These are phyloP conservation scores for Alternaria novae-zelandiae DNA, from an alignment of 2,329 filamentous ascomycete species.

Conservation along the genomic window DNA sequence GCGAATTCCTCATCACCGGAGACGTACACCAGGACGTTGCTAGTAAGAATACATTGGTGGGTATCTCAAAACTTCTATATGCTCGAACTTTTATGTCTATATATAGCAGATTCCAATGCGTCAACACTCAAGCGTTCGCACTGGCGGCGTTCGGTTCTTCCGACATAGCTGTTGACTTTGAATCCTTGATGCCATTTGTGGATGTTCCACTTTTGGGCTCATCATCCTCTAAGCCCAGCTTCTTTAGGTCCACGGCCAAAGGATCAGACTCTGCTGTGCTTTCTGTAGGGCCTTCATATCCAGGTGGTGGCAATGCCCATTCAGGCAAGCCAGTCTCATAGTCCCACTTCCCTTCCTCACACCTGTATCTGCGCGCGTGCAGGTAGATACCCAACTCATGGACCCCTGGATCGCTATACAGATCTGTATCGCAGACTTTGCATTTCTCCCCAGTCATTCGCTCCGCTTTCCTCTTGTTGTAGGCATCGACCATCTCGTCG, in stretches of 20 bases:
- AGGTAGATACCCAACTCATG: conserved; percentile 94
- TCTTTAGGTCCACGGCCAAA: conserved; percentile 52
- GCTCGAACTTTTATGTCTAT: neutral
- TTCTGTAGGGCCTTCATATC: conserved; percentile 72
- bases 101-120: neutral
- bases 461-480: conserved; percentile 89
- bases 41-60: conserved; percentile 8
- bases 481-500: conserved; percentile 89
- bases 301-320: conserved; percentile 85
- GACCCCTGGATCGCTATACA: conserved; percentile 89
- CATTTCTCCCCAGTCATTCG: conserved; percentile 88
- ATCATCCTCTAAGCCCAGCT: conserved; percentile 46
- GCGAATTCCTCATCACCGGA: neutral
- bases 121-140: neutral
- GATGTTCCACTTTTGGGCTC: neutral
- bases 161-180: neutral
- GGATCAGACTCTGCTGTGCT: conserved; percentile 61
- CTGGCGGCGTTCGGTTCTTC: neutral
- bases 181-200: neutral
- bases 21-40: neutral
- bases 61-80: conserved; percentile 8
- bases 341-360: conserved; percentile 80
- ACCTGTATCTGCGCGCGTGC: conserved; percentile 89
- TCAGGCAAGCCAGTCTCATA: conserved; percentile 83
- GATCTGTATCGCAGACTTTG: conserved; percentile 79